Base-by-base conservation (phyloP, 192 early-diverging fungal species). In the Podila verticillata region DNA sequence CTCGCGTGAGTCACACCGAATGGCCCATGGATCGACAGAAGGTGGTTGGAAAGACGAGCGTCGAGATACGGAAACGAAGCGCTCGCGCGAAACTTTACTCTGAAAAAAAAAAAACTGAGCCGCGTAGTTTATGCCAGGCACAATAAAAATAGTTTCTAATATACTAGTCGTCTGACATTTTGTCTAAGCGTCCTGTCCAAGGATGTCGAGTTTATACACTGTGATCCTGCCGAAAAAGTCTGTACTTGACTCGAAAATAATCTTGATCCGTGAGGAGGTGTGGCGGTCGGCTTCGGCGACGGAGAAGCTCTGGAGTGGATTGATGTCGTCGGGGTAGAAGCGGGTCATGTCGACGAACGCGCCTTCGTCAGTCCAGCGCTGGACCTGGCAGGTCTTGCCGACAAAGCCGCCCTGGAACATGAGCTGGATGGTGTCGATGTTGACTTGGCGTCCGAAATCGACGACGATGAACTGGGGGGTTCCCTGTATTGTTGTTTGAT, bases 391-490 rank as follows among this genome's bases (percentile, higher is more conserved):
- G 26, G 84, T 87, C 61, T 92, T 94, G 48, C 94, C 95, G 9
- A 89, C 93, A 68, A 97, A 97, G 2, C 95, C 95, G 48, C 95
- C 95, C 63, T 97, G 95, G 73, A 97, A 97, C 83, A 90, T 93
- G 49, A 95, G 66, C 8, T 51, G 56, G 34, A 95, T 57, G 0
- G 63, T 31, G 4, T 78, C 36, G 0, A 91, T 39, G 9, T 51
- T 28, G 2, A 89, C 89, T 8, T 83, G 75, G 3, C 68, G 74
- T 3, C 73, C 82, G 65, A 95, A 95, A 68, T 94, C 90, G 5
- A 96, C 59, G 26, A 89, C 63, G 30, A 96, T 90, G 67, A 86
- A 87, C 85, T 96, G 95, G 4, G 95, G 92, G 19, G 87, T 71
- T 32, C 93, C 93, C 85, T 93, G n/a, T 48, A 22, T 10, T 10